phyloP scores from a whole-genome alignment of 257 asterid species.

The Lycium ferocissimum region DNA sequence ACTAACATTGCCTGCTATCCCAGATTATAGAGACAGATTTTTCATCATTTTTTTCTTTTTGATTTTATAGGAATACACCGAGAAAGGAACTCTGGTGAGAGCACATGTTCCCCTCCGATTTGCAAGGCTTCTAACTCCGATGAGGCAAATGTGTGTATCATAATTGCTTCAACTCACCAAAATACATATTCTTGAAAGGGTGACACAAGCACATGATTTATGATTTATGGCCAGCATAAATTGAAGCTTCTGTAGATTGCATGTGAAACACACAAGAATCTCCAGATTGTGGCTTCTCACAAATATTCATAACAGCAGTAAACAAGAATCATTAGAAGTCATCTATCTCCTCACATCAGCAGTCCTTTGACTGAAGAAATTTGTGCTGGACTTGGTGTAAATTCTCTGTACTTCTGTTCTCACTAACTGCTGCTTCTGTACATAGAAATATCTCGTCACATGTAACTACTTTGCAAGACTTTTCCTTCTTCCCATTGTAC shows the following conservation, averaged over 20 bases:
- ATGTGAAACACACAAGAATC: not conserved
- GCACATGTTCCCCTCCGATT: constrained; percentile 95
- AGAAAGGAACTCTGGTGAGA: constrained; percentile 74
- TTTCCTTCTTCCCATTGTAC: constrained; percentile 9
- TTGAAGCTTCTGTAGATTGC: not conserved
- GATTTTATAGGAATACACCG: constrained; percentile 71
- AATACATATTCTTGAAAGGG: not conserved
- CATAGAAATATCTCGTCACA: not conserved
- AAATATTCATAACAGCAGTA: not conserved
- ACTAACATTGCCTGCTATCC: not conserved
- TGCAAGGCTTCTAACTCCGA: constrained; percentile 89
- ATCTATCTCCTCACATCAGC: not conserved
- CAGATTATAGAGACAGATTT: not conserved
- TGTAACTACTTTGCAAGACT: not conserved
- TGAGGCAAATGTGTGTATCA: constrained; percentile 78
- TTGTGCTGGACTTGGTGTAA: not conserved
- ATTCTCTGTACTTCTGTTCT: not conserved
- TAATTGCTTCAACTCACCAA: constrained; percentile 33
- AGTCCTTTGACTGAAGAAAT: not conserved
- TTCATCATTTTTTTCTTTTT: not conserved
- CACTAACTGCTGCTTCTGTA: not conserved
- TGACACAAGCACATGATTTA: not conserved
- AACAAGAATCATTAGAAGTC: not conserved
- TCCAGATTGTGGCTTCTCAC: constrained; percentile 24
- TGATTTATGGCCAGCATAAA: not conserved